Conservation (phyloP, 164 flowering plant species). For the Aristolochia contorta region DNA sequence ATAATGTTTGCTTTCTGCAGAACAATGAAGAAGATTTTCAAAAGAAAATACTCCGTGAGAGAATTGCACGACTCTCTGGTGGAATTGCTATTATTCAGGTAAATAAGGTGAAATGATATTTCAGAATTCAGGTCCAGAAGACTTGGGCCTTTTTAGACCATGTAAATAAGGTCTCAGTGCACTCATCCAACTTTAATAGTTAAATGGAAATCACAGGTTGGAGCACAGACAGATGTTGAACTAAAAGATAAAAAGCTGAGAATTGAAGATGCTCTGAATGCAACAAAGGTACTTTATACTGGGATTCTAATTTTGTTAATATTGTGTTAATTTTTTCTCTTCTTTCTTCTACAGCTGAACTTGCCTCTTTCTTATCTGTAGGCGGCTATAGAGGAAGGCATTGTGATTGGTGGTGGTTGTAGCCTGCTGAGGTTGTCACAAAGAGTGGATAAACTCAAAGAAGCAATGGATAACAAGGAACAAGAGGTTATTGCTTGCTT, state of each 20-base stretch:
- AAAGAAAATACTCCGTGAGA: conserved; percentile 72
- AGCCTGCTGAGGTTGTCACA: conserved; percentile 57
- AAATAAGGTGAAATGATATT: neutral
- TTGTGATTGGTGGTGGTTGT: conserved; percentile 95
- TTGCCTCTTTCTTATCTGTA: conserved; percentile 6
- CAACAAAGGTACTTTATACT: conserved; percentile 54
- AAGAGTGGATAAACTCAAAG: conserved; percentile 58
- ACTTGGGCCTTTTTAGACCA: too few relatives aligned
- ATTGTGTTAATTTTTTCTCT: too few relatives aligned
- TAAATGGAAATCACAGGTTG: conserved; percentile 39
- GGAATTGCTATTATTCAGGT: conserved; percentile 89
- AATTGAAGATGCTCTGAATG: too few relatives aligned
- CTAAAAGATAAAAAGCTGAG: conserved; percentile 63
- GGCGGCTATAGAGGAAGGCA: conserved; percentile 96
- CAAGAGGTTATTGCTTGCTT: conserved; percentile 1
- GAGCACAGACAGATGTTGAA: conserved; percentile 86
- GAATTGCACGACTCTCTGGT: conserved; percentile 81
- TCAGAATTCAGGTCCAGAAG: too few relatives aligned
- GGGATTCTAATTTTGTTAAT: too few relatives aligned
- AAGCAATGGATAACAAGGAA: conserved; percentile 63
- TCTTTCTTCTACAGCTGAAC: too few relatives aligned
- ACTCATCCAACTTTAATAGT: too few relatives aligned
- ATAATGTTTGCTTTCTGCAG: conserved; percentile 28
- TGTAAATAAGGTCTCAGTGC: too few relatives aligned
- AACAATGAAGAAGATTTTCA: conserved; percentile 63